Evolutionary conservation across 2,329 filamentous ascomycete genomes (phyloP).

Genomic region (Beauveria scarabaeidicola): DNA sequence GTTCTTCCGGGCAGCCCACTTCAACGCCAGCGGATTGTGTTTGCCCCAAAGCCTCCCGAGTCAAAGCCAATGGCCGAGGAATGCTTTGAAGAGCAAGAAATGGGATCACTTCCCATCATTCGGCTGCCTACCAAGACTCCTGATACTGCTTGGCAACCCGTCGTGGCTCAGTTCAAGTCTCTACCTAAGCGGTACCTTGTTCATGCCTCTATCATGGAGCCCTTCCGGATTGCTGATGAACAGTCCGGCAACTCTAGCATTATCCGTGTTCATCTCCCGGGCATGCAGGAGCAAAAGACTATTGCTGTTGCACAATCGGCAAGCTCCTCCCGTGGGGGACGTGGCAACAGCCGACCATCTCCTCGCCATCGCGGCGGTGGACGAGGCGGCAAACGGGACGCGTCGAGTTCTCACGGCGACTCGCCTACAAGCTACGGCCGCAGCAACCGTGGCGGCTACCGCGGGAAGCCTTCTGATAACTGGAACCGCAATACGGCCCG

Average conservation of each 20-base stretch:
- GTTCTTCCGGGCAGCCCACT: conserved; percentile 45
- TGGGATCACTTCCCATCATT: conserved; percentile 66
- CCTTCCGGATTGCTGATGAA: conserved; percentile 26
- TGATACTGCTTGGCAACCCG: conserved; percentile 54
- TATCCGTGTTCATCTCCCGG: conserved; percentile 34
- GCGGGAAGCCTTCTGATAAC: conserved; percentile 31
- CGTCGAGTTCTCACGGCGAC: conserved; percentile 21
- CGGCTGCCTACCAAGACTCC: conserved; percentile 57
- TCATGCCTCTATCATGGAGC: conserved; percentile 26
- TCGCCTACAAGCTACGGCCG: conserved; percentile 20
- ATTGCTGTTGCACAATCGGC: conserved; percentile 28
- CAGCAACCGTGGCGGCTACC: conserved; percentile 31
- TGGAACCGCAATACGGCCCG: conserved; percentile 27
- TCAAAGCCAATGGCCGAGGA: conserved; percentile 68
- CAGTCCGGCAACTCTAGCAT: conserved; percentile 26
- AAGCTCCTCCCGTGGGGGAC: conserved; percentile 23
- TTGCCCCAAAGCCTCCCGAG: conserved; percentile 3
- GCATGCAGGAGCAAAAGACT: conserved; percentile 30
- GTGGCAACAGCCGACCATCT: conserved; percentile 20
- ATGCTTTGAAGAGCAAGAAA: conserved; percentile 74
- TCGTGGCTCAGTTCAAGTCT: conserved; percentile 43
- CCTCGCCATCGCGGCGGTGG: conserved; percentile 24
- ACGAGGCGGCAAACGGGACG: conserved; percentile 27
- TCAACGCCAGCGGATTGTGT: background rate
- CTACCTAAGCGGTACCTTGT: conserved; percentile 44